A percentile compares a stretch with the other conserved stretches of the same genome.
Evolutionary conservation across 2,329 filamentous ascomycete species (phyloP).

Genomic region (Penicillium sp.): DNA sequence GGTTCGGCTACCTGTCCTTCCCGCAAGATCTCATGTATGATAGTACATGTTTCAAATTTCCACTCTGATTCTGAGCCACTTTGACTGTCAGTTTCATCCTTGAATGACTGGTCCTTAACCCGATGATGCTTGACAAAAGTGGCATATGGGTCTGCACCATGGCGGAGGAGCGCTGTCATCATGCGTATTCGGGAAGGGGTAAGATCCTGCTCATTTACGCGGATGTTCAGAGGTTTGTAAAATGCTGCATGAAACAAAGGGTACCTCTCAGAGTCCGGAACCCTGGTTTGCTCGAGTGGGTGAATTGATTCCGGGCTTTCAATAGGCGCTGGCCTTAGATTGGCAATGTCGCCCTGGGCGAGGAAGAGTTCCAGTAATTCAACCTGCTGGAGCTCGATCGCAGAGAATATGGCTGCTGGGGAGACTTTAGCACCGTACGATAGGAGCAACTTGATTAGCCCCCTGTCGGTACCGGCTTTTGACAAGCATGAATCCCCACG

Average conservation of each 20-base stretch:
- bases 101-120: background rate
- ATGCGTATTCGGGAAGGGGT: background rate
- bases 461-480: slow-evolving; percentile 2
- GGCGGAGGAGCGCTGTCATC: background rate
- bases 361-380: slow-evolving; percentile 2
- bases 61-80: background rate
- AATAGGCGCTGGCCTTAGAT: background rate
- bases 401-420: background rate
- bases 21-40: slow-evolving; percentile 8
- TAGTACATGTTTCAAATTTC: slow-evolving; percentile 4
- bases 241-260: background rate
- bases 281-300: accelerated
- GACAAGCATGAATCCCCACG: slow-evolving; percentile 6
- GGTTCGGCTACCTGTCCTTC: background rate
- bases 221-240: background rate
- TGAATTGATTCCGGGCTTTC: background rate
- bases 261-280: background rate
- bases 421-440: slow-evolving; percentile 2
- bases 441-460: slow-evolving; percentile 5
- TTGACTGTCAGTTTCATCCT: background rate
- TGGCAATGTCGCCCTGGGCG: background rate
- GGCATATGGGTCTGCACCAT: background rate
- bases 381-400: background rate
- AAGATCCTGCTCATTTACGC: background rate
- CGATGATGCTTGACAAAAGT: background rate